phyloP scores from a whole-genome alignment of 1,139 yeast genomes.

The Hyphopichia wangnamkhiaoensis region DNA sequence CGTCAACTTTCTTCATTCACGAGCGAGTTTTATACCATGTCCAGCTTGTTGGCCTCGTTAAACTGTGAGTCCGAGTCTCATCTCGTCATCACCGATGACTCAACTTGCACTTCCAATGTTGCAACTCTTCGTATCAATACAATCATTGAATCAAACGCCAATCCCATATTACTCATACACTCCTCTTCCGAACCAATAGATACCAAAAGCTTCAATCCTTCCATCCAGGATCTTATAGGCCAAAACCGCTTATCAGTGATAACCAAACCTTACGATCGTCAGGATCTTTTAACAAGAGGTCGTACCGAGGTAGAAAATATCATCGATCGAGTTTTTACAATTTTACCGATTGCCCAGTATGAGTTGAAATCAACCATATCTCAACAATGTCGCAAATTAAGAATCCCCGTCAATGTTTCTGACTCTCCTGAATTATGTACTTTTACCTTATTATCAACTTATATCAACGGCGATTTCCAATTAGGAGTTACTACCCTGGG shows the following conservation, averaged over 20 bases:
- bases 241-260: conserved; percentile 29
- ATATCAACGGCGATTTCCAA: conserved; percentile 72
- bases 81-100: conserved; percentile 55
- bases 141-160: conserved; percentile 58
- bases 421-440: conserved; percentile 74
- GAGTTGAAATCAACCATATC: conserved; percentile 41
- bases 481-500: conserved; percentile 86
- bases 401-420: conserved; percentile 82
- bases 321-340: conserved; percentile 76
- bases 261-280: conserved; percentile 33
- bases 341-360: conserved; percentile 32
- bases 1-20: neutral
- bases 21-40: conserved; percentile 15
- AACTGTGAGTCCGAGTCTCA: conserved; percentile 56
- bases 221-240: conserved; percentile 20
- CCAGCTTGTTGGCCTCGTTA: conserved; percentile 50
- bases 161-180: conserved; percentile 46
- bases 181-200: conserved; percentile 15
- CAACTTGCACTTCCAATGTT: conserved; percentile 37
- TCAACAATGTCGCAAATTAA: conserved; percentile 51
- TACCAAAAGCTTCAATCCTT: conserved; percentile 20
- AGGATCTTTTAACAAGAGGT: conserved; percentile 53
- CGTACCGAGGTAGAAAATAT: conserved; percentile 60
- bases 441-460: conserved; percentile 75
- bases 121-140: conserved; percentile 52